A percentile compares a stretch with the other conserved stretches of the same genome.
These are phyloP conservation scores for Panus rudis DNA, from an alignment of 768 basidiomycete species.

Conservation along the genomic window DNA sequence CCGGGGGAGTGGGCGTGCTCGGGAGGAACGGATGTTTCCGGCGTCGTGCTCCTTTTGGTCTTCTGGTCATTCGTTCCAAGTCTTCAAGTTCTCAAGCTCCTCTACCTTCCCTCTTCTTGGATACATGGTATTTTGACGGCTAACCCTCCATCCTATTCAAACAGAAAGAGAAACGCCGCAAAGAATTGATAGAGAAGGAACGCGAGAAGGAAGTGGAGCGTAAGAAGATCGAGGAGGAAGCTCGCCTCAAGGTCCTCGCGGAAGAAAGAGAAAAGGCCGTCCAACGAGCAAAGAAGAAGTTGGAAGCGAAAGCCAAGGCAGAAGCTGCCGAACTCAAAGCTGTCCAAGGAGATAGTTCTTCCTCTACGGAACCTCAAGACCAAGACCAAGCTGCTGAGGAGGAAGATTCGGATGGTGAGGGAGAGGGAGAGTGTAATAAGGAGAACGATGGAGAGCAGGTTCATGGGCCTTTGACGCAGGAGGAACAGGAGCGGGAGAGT, in stretches of 20 bases:
- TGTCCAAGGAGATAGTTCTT: too few relatives aligned
- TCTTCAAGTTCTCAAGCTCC: too few relatives aligned
- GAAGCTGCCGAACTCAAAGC: too few relatives aligned
- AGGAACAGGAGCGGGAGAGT: not conserved
- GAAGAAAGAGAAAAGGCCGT: constrained; percentile 28
- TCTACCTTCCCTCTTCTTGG: too few relatives aligned
- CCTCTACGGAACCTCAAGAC: too few relatives aligned
- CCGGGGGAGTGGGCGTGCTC: too few relatives aligned
- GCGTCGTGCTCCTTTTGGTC: too few relatives aligned
- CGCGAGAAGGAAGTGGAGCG: constrained; percentile 46
- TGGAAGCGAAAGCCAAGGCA: constrained; percentile 20
- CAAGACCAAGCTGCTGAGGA: not conserved
- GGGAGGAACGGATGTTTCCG: too few relatives aligned
- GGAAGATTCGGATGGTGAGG: constrained; percentile 2
- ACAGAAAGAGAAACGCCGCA: constrained; percentile 40
- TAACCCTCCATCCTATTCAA: too few relatives aligned
- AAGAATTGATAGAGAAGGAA: constrained; percentile 40
- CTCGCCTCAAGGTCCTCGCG: constrained; percentile 11
- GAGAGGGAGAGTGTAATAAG: not conserved
- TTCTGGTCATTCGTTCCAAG: too few relatives aligned
- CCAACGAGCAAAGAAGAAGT: constrained; percentile 33
- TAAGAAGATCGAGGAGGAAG: constrained; percentile 16
- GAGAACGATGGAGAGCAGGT: constrained; percentile 2
- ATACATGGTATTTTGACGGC: too few relatives aligned
- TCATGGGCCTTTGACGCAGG: not conserved